phyloP scores from a whole-genome alignment of 768 basidiomycete genomes.

The Mycena haematopus region DNA sequence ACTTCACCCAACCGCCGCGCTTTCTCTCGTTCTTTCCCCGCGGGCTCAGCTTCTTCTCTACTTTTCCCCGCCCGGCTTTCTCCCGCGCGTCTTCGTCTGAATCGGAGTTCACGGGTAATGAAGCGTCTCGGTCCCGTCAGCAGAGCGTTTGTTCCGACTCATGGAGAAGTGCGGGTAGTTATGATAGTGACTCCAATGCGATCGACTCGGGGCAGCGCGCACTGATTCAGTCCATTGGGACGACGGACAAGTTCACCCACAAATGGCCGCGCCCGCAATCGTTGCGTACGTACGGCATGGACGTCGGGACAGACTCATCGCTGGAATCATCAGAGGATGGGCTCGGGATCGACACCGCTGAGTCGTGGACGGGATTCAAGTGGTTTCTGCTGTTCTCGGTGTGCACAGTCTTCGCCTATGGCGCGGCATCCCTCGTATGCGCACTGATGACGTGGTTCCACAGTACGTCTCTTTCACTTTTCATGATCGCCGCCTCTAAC shows the following conservation, averaged over 20 bases:
- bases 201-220: slow-evolving; percentile 38
- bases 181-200: slow-evolving; percentile 21
- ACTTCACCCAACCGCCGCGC: slow-evolving; percentile 24
- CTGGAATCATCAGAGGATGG: slow-evolving; percentile 39
- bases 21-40: slow-evolving; percentile 29
- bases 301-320: slow-evolving; percentile 8
- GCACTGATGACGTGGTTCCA: slow-evolving; percentile 66
- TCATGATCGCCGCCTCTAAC: slow-evolving; percentile 7
- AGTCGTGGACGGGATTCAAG: slow-evolving; percentile 68
- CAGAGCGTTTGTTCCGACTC: slow-evolving; percentile 29
- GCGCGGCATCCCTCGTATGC: slow-evolving; percentile 54
- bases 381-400: slow-evolving; percentile 66
- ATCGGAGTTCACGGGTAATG: not conserved
- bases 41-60: slow-evolving; percentile 31
- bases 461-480: slow-evolving; percentile 42
- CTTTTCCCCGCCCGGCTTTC: slow-evolving; percentile 16
- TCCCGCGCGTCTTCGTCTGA: slow-evolving; percentile 12
- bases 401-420: slow-evolving; percentile 59
- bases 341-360: slow-evolving; percentile 43
- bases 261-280: slow-evolving; percentile 57
- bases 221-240: slow-evolving; percentile 40
- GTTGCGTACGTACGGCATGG: slow-evolving; percentile 22
- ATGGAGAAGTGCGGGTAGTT: slow-evolving; percentile 12
- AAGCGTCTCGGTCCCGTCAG: slow-evolving; percentile 18
- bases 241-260: slow-evolving; percentile 52